Conservation (phyloP, 2,329 filamentous ascomycete species). For the Albophoma yamanashiensis region DNA sequence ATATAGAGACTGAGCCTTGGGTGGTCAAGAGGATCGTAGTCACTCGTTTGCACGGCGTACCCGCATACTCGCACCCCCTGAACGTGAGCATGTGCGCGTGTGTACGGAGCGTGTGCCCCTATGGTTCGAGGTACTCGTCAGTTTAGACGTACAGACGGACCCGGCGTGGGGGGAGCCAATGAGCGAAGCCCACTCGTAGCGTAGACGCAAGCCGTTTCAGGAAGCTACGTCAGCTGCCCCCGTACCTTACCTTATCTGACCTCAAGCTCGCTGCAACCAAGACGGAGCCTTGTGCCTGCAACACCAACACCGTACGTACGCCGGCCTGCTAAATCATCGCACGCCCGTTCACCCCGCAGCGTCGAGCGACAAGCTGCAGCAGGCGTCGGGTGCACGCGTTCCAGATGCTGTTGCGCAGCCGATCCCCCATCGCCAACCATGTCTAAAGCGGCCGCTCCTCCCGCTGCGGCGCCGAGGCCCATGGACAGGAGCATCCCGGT, state of each 20-base stretch:
- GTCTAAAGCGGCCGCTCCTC: constrained; percentile 10
- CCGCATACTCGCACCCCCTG: background rate
- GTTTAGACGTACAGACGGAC: too few relatives aligned
- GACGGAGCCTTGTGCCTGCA: background rate
- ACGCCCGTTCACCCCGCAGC: background rate
- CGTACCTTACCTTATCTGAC: background rate
- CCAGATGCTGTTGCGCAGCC: constrained; percentile 1
- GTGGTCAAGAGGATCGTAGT: background rate
- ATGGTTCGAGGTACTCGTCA: too few relatives aligned
- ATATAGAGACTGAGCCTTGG: background rate
- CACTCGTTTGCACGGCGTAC: background rate
- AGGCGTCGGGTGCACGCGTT: background rate
- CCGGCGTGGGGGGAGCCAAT: background rate
- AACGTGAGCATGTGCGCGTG: background rate
- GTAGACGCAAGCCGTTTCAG: background rate
- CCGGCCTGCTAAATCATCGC: background rate
- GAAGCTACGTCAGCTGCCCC: background rate
- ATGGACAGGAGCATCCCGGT: constrained; percentile 52
- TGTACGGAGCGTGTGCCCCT: background rate
- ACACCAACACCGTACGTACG: background rate
- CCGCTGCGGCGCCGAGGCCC: constrained; percentile 9
- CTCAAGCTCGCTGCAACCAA: background rate
- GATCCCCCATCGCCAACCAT: constrained; percentile 7
- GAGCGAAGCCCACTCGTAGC: background rate
- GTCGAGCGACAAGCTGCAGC: background rate